Evolutionary conservation across 176 grass and related monocot species (phyloP), one percentile per base, ranked within the genome.

Genomic region (Oryza nivara): DNA sequence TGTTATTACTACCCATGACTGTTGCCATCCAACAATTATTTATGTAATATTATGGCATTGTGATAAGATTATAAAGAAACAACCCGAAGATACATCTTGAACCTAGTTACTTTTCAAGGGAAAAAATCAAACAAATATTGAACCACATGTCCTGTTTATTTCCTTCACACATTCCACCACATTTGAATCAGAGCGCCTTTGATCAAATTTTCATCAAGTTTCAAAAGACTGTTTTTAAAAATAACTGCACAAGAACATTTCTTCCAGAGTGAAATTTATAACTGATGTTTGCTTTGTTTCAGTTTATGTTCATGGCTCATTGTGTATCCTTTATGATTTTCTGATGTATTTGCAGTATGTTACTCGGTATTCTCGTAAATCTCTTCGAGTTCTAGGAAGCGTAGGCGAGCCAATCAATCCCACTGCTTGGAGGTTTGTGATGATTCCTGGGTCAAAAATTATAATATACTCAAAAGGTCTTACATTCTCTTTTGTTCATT

Each of bases 361-460:
- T 88, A 87, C 63, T 85, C 89, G 82, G 52, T 94, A 96, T 74
- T 92, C 91, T 28, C 93, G 93, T 65, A 96, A 99, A 88, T 99
- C 96, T 75, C 91, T 99, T 5, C 96, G 96, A 82, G 88, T 99
- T 80, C 89, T 99, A 78, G 96, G 96, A 87, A 99, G 96, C 84
- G 96, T 96, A 67, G 96, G 96, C n/a, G 96, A 99, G 81, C 96
- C 96, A 32, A 99, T 99, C 76, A 99, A 99, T 86, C 93, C 96
- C 30, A 94, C 89, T 86, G 91, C 96, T 79, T 99, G 96, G 96
- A 99, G 96, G 93, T 99, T 81, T 54, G 61, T 88, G 16, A 34
- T 87, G 30, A 66, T 86, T 89, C 20, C 17, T 30, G 41, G 74
- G 2, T 88, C 65, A 17, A 45, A 61, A 83, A 71, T 83, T 82